Percentiles rank a stretch among this genome's conserved stretches.
phyloP scores from a whole-genome alignment of 1,284 basidiomycete species.

The Afroboletus lepidellus region DNA sequence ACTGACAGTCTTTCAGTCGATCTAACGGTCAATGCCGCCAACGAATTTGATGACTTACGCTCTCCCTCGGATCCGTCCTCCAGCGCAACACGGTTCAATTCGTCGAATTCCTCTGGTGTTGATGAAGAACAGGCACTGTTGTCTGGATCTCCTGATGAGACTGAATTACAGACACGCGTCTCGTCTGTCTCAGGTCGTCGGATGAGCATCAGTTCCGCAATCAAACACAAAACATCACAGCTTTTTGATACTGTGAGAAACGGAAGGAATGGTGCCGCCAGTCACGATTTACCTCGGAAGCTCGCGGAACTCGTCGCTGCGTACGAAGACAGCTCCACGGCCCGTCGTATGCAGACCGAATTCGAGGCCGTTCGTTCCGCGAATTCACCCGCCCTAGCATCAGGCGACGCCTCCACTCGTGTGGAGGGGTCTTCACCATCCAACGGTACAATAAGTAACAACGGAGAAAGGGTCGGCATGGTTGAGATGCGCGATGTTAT shows the following conservation, averaged over 20 bases:
- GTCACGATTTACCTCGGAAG: constrained; percentile 54
- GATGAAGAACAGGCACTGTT: constrained; percentile 62
- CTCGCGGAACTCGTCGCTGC: constrained; percentile 75
- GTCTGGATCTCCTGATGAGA: constrained; percentile 46
- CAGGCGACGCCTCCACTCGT: background rate
- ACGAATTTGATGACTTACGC: constrained; percentile 42
- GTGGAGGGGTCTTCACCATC: constrained; percentile 20
- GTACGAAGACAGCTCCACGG: constrained; percentile 69
- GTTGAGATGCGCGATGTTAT: constrained; percentile 62
- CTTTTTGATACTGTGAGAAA: constrained; percentile 68
- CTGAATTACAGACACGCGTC: constrained; percentile 49
- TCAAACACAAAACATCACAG: constrained; percentile 76
- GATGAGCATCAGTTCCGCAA: constrained; percentile 48
- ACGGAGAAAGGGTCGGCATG: constrained; percentile 32
- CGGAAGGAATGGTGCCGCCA: constrained; percentile 37
- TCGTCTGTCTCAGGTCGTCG: constrained; percentile 29
- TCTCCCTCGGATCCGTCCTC: constrained; percentile 39
- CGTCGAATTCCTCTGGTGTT: constrained; percentile 40
- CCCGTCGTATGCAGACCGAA: constrained; percentile 62
- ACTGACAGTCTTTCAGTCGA: constrained; percentile 55
- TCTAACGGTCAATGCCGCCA: constrained; percentile 75
- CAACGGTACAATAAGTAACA: constrained; percentile 22
- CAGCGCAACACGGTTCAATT: constrained; percentile 34
- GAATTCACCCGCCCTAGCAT: constrained; percentile 5
- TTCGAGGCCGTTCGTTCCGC: constrained; percentile 48